Evolutionary conservation across 108 stramenopile species (phyloP).

Genomic region (Nitzschia sp.): DNA sequence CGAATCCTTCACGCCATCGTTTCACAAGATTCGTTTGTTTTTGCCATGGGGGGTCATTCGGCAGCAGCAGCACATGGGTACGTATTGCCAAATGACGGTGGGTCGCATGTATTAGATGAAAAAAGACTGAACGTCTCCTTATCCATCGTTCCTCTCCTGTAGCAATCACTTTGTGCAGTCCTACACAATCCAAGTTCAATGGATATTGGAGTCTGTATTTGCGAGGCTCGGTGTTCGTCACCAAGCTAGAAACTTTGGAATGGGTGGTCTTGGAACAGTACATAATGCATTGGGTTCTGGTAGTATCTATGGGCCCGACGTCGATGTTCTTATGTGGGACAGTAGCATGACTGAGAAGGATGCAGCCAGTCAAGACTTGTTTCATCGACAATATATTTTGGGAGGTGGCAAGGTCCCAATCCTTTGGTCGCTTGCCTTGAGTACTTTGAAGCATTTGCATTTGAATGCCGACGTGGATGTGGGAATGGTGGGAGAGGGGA

Average conservation of each 20-base stretch:
- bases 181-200: constrained; percentile 62
- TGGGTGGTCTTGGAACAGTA: constrained; percentile 50
- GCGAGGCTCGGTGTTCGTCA: constrained; percentile 57
- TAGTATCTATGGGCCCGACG: constrained; percentile 62
- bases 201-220: constrained; percentile 64
- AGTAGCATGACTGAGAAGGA: constrained; percentile 51
- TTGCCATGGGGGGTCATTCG: constrained; percentile 65
- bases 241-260: constrained; percentile 59
- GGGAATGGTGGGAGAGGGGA: constrained; percentile 39
- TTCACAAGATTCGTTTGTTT: constrained; percentile 72
- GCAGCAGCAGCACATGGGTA: constrained; percentile 52
- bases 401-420: constrained; percentile 56
- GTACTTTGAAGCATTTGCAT: constrained; percentile 32
- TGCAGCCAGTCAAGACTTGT: constrained; percentile 41
- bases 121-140: background rate
- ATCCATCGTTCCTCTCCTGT: background rate
- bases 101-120: background rate
- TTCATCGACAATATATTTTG: constrained; percentile 63
- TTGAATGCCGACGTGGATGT: constrained; percentile 50
- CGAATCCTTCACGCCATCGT: constrained; percentile 80
- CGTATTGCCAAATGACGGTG: background rate
- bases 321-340: constrained; percentile 74
- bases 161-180: constrained; percentile 68
- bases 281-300: constrained; percentile 52
- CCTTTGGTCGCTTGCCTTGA: constrained; percentile 35